Percentiles rank a stretch among this genome's conserved stretches.
Conservation (phyloP, 768 basidiomycete species). For the Pleurotus salmoneostramineus region DNA sequence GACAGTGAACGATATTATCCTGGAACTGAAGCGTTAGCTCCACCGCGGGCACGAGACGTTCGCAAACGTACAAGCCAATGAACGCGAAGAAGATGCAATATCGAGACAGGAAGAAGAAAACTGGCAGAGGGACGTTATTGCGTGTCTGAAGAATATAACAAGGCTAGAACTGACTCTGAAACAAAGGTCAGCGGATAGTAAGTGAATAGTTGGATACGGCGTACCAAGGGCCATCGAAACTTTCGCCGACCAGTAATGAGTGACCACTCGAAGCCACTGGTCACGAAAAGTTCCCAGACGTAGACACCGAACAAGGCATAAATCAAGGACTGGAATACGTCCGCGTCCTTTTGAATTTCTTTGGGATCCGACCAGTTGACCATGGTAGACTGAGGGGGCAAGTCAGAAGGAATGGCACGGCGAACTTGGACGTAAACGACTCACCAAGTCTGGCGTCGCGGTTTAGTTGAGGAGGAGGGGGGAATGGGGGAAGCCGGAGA, state of each 20-base stretch:
- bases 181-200: background rate
- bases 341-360: slow-evolving; percentile 25
- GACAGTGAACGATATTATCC: slow-evolving; percentile 56
- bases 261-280: slow-evolving; percentile 66
- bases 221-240: slow-evolving; percentile 68
- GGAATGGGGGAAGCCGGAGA: background rate
- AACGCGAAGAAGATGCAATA: slow-evolving; percentile 70
- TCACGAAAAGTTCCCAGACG: slow-evolving; percentile 63
- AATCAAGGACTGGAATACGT: slow-evolving; percentile 54
- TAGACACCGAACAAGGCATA: slow-evolving; percentile 65
- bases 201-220: slow-evolving; percentile 19
- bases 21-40: slow-evolving; percentile 16
- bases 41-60: background rate
- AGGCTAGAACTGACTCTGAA: no score
- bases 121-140: slow-evolving; percentile 16
- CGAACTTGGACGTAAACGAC: background rate
- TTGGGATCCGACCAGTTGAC: slow-evolving; percentile 46
- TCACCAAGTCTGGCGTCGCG: background rate
- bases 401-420: background rate
- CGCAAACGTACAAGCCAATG: slow-evolving; percentile 50
- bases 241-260: slow-evolving; percentile 51
- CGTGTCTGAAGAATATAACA: background rate
- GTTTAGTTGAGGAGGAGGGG: background rate
- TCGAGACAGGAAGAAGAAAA: slow-evolving; percentile 67
- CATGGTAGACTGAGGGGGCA: slow-evolving; percentile 25